Evolutionary conservation across 2,329 filamentous ascomycete genomes (phyloP).

Genomic region (Cercospora sesami): DNA sequence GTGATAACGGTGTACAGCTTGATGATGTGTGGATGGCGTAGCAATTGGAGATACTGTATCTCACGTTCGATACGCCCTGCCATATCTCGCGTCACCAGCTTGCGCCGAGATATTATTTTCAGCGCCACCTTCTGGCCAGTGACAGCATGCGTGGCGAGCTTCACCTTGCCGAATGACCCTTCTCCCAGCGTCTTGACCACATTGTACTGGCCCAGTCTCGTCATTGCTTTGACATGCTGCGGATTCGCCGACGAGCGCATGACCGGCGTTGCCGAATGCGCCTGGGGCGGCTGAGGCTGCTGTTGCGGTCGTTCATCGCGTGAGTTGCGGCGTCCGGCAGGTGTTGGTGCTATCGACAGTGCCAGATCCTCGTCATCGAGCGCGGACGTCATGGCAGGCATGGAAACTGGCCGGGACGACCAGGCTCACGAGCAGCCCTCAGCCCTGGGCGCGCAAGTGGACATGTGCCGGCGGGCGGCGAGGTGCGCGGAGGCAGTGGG

Average conservation of each 20-base stretch:
- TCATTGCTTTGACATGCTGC: slow-evolving; percentile 37
- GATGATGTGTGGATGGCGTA: slow-evolving; percentile 97
- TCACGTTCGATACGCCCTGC: slow-evolving; percentile 94
- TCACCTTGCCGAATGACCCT: slow-evolving; percentile 98
- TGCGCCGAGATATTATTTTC: slow-evolving; percentile 96
- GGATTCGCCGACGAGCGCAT: slow-evolving; percentile 28
- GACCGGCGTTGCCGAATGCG: slow-evolving; percentile 26
- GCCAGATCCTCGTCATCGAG: slow-evolving; percentile 46
- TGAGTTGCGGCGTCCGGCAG: slow-evolving; percentile 31
- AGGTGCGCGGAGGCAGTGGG: neutral
- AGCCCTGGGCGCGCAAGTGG: slow-evolving; percentile 7
- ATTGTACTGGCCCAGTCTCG: slow-evolving; percentile 84
- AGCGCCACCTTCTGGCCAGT: slow-evolving; percentile 94
- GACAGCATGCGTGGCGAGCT: slow-evolving; percentile 87
- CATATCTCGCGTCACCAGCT: slow-evolving; percentile 96
- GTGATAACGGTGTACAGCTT: slow-evolving; percentile 98
- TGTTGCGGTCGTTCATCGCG: slow-evolving; percentile 36
- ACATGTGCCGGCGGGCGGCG: neutral
- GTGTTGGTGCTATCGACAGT: slow-evolving; percentile 40
- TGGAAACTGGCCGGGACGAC: slow-evolving; percentile 11
- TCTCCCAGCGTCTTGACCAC: slow-evolving; percentile 89
- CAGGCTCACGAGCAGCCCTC: slow-evolving; percentile 15
- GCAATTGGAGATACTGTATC: slow-evolving; percentile 94
- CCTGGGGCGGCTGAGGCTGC: slow-evolving; percentile 29
- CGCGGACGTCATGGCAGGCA: slow-evolving; percentile 40